These are phyloP conservation scores for Pichia sp. DNA, from an alignment of 1,139 yeast species.

Conservation along the genomic window DNA sequence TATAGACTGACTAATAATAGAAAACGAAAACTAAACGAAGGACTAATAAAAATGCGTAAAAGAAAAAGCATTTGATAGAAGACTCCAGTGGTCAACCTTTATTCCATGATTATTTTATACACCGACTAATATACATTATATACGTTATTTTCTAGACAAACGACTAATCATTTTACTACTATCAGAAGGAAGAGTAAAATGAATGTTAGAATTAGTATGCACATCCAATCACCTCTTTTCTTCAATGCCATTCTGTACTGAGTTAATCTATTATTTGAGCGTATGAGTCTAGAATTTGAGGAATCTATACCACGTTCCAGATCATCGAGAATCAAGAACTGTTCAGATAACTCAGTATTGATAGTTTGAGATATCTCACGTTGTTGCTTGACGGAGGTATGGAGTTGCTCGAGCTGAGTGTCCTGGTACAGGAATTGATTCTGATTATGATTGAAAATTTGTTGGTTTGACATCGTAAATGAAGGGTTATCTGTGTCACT, in stretches of 20 bases:
- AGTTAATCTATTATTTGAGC: slow-evolving; percentile 49
- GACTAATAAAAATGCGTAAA: too few relatives aligned
- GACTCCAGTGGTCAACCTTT: too few relatives aligned
- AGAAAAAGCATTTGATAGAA: too few relatives aligned
- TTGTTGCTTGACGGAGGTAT: slow-evolving; percentile 57
- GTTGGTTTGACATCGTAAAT: slow-evolving; percentile 35
- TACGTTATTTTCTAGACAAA: neutral
- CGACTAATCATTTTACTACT: slow-evolving; percentile 34
- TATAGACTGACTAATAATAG: too few relatives aligned
- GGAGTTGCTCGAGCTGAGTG: slow-evolving; percentile 47
- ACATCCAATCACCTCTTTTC: slow-evolving; percentile 67
- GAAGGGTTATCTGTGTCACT: slow-evolving; percentile 7
- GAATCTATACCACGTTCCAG: slow-evolving; percentile 60
- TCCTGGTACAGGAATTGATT: slow-evolving; percentile 59
- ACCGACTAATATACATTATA: too few relatives aligned
- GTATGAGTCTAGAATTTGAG: slow-evolving; percentile 42
- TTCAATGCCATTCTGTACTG: slow-evolving; percentile 49
- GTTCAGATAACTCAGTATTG: slow-evolving; percentile 61
- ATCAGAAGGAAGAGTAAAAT: slow-evolving; percentile 29
- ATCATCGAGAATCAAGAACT: slow-evolving; percentile 61
- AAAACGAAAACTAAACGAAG: too few relatives aligned
- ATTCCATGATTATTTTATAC: too few relatives aligned
- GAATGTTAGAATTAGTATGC: slow-evolving; percentile 55
- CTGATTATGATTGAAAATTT: slow-evolving; percentile 60
- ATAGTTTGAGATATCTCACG: slow-evolving; percentile 49